These are phyloP conservation scores for Microbotryomycetes sp. DNA, from an alignment of 1,284 basidiomycete genomes.

Conservation along the genomic window DNA sequence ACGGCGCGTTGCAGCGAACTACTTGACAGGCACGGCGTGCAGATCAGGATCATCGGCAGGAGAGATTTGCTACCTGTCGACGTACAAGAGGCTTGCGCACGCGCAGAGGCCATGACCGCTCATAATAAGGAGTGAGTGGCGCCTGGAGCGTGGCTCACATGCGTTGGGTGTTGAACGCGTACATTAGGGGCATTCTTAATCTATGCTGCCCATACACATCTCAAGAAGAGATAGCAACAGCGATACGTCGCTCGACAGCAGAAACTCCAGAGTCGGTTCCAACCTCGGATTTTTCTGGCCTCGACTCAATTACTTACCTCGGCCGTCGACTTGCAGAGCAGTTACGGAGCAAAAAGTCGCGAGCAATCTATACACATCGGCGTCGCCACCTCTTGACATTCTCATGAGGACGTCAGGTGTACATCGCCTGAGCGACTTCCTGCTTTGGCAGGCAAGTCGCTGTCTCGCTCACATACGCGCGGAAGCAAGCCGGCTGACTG, in stretches of 20 bases:
- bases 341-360: constrained; percentile 63
- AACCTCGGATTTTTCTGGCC: constrained; percentile 51
- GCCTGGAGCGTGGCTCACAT: background rate
- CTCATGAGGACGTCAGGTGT: constrained; percentile 89
- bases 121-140: constrained; percentile 58
- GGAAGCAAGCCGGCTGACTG: background rate
- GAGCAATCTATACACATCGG: constrained; percentile 57
- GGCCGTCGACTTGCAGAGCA: constrained; percentile 42
- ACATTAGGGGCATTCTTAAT: constrained; percentile 72
- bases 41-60: constrained; percentile 75
- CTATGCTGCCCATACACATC: constrained; percentile 92
- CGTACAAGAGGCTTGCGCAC: constrained; percentile 61
- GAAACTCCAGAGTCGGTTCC: too few relatives aligned
- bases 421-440: constrained; percentile 78
- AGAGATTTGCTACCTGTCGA: constrained; percentile 65
- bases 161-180: too few relatives aligned
- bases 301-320: constrained; percentile 39
- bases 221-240: constrained; percentile 79
- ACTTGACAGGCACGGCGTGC: constrained; percentile 70
- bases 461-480: background rate
- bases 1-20: constrained; percentile 56
- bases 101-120: constrained; percentile 72
- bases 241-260: constrained; percentile 45
- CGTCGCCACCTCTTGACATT: constrained; percentile 57
- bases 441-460: constrained; percentile 80